Percentiles rank a stretch among this genome's conserved stretches.
phyloP scores from a whole-genome alignment of 331 rosid species.

The Cydonia oblonga region DNA sequence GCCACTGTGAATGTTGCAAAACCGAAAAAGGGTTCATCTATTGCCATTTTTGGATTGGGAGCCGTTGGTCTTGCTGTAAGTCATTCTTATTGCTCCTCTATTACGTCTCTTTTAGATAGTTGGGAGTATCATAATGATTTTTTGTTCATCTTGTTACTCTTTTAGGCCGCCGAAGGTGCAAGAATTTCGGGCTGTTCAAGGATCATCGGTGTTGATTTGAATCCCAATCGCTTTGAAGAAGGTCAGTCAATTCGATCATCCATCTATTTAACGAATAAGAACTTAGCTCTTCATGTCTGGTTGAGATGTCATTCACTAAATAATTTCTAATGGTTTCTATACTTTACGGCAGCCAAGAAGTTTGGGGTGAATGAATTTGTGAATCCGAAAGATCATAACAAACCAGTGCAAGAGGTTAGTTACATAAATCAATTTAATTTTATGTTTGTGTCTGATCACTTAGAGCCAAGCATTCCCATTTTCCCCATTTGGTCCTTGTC shows the following conservation, averaged over 20 bases:
- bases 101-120: background rate
- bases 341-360: conserved; percentile 57
- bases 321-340: background rate
- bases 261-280: background rate
- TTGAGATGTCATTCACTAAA: background rate
- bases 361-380: conserved; percentile 82
- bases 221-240: conserved; percentile 12
- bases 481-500: background rate
- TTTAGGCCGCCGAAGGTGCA: conserved; percentile 36
- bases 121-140: background rate
- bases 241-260: conserved; percentile 4
- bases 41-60: conserved; percentile 28
- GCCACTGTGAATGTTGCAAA: conserved; percentile 38
- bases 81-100: background rate
- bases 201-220: conserved; percentile 28
- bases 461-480: background rate
- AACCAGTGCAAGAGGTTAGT: conserved; percentile 78
- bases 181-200: conserved; percentile 27
- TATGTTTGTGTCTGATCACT: background rate
- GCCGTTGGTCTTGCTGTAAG: conserved; percentile 34
- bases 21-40: conserved; percentile 21
- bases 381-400: conserved; percentile 79
- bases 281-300: background rate
- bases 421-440: background rate
- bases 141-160: background rate